Evolutionary conservation across 805 yeast genomes (phyloP).

Genomic region (baker's yeast (Saccharomyces cerevisiae)): DNA sequence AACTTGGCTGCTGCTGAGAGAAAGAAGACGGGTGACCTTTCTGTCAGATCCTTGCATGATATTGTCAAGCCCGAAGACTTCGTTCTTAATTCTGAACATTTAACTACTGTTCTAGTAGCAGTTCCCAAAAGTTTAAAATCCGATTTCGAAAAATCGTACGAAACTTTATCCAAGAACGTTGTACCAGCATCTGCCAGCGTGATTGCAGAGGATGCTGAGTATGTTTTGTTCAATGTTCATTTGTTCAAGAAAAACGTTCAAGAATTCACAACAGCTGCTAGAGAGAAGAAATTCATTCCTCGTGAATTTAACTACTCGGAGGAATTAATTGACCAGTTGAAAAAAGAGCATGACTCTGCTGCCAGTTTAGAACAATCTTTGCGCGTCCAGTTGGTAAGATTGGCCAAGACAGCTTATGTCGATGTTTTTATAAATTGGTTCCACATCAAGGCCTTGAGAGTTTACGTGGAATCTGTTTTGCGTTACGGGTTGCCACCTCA

Average conservation of each 20-base stretch:
- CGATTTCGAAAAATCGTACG: constrained; percentile 65
- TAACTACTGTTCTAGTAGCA: constrained; percentile 78
- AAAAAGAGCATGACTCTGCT: constrained; percentile 72
- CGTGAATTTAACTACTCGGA: constrained; percentile 87
- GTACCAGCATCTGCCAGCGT: constrained; percentile 83
- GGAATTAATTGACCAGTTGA: constrained; percentile 59
- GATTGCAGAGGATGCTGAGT: constrained; percentile 69
- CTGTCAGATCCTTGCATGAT: constrained; percentile 84
- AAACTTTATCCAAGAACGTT: constrained; percentile 67
- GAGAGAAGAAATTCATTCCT: constrained; percentile 86
- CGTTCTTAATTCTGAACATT: constrained; percentile 76
- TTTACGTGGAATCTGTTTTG: constrained; percentile 86
- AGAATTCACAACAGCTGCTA: constrained; percentile 58
- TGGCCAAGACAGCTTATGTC: constrained; percentile 81
- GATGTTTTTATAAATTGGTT: constrained; percentile 83
- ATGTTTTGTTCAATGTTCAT: constrained; percentile 64
- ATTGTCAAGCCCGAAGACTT: constrained; percentile 77
- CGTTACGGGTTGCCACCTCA: constrained; percentile 96
- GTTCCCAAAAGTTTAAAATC: constrained; percentile 62
- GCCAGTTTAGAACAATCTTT: constrained; percentile 64
- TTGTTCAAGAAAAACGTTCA: constrained; percentile 73
- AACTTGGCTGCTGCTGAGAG: constrained; percentile 83
- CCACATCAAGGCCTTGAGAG: constrained; percentile 79
- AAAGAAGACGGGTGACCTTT: constrained; percentile 86
- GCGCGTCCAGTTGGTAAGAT: constrained; percentile 68